phyloP scores from a whole-genome alignment of 2,329 filamentous ascomycete genomes.

The Fusarium sp. region DNA sequence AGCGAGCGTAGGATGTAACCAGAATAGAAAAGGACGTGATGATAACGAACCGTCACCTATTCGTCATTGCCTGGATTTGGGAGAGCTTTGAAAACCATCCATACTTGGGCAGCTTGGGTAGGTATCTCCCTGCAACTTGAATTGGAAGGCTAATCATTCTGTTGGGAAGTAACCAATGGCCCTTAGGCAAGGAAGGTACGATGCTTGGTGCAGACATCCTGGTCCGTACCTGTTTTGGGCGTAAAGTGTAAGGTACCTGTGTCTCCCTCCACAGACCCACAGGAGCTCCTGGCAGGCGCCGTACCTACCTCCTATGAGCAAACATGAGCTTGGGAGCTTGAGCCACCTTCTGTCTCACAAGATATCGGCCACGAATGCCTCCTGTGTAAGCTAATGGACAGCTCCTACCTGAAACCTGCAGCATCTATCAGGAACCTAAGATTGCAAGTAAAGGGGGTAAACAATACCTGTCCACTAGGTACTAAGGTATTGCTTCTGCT shows the following conservation, averaged over 20 bases:
- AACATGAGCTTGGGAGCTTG: not conserved
- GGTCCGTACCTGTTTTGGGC: not conserved
- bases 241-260: not conserved
- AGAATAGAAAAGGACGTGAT: not conserved
- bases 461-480: not conserved
- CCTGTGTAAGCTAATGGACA: not conserved
- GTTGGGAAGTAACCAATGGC: not conserved
- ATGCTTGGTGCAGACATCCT: not conserved
- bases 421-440: not conserved
- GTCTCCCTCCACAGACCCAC: constrained; percentile 2
- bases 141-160: not conserved
- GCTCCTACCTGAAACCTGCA: not conserved
- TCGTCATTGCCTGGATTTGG: not conserved
- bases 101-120: no score
- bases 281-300: not conserved
- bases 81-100: not conserved
- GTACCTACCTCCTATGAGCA: not conserved
- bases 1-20: not conserved
- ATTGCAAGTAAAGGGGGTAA: not conserved
- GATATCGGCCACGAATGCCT: not conserved
- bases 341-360: not conserved
- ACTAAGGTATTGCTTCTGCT: not conserved
- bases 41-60: not conserved
- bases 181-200: not conserved
- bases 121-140: not conserved